Evolutionary conservation across 2,329 filamentous ascomycete species (phyloP), one percentile per base, ranked within the genome.

Genomic region (Fusarium oxysporum): DNA sequence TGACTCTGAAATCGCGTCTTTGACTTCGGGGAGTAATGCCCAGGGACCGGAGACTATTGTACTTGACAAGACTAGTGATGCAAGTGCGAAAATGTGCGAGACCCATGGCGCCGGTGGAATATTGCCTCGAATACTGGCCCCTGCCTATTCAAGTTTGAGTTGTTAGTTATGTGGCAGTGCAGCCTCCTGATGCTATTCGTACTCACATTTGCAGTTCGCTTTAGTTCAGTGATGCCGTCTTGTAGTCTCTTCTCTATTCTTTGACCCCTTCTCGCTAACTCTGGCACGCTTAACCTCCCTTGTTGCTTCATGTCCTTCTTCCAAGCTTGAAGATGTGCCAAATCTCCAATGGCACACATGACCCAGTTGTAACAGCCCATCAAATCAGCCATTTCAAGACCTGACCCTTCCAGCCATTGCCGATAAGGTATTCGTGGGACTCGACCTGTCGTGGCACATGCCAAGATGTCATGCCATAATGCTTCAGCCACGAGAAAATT

Each of bases 351-450:
- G 3, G 23, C 58, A 19, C 55, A 12, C 38, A 61, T 61, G 12
- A 44, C 48, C 58, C 58, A 44, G 8, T 61, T 37, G 16, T 25
- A 55, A 2, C 58, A 61, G 14, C 58, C 48, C 58, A 61, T 61
- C 19, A 61, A 21, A 5, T 55, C 32, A 4, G 38, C 9, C 38
- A 55, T 61, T 19, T 23, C 23, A 11, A 61, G 14, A 9, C 6
- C 13, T 16, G 48, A 23, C 8, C n/a, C 30, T 19, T 44, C 32
- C 4, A 61, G 38, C 58, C 58, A 61, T 25, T 55, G 23, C 0
- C n/a, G 30, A 23, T 61, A 61, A 3, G 30, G 32, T 12, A 55
- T 55, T 3, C 48, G 38, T 2, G 48, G 57, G 6, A 55, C 38
- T 7, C 48, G 48, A 1, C 48, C 48, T 44, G 47, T 37, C 8